Base-by-base conservation (phyloP, 2,329 filamentous ascomycete genomes). In the Purpureocillium takamizusanense region DNA sequence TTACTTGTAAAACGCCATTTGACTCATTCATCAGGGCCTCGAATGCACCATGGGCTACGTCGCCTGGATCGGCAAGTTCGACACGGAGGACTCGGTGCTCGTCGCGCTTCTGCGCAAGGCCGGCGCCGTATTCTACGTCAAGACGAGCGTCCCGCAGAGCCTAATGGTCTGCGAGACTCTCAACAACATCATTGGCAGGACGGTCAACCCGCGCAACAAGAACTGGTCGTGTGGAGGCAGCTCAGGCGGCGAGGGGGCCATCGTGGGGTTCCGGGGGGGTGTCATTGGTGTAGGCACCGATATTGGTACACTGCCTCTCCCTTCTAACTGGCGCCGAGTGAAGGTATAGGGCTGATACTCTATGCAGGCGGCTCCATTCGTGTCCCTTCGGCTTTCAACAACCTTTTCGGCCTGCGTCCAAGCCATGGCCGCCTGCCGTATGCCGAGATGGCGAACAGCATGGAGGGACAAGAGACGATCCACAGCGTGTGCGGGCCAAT, bases 41-140 rank as follows among this genome's bases (percentile, higher is more conserved):
- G 70, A 75, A 42, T 74, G 63, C 0, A 55, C 59, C 1, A 64
- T 63, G 53, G 63, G 60, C 2, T 56, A 60, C 29, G 50, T 54
- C 1, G 50, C 43, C 4, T 59, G 55, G 47, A 54, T 61, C 14
- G 51, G 52, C 10, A 51, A 60, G 15, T 48, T 55, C 8, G 54
- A 56, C 4, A 37, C 37, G 3, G 49, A 56, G 6, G 47, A 61
- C 6, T 46, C 56, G 7, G 42, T 50, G 7, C 39, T 57, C 1
- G 53, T 56, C 2, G 51, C 47, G 7, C 46, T 63, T 1, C 46
- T 60, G 14, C 47, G 48, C 37, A 57, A 60, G 27, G 46, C 46
- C 2, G 52, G 52, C 2, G 53, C 52, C 8, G 46, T 55, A 1
- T 43, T 50, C 16, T 50, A 50, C 28, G 40, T 43, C 41, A 51